Conservation (phyloP, 75 land plant species). For the Selaginella tamariscina region DNA sequence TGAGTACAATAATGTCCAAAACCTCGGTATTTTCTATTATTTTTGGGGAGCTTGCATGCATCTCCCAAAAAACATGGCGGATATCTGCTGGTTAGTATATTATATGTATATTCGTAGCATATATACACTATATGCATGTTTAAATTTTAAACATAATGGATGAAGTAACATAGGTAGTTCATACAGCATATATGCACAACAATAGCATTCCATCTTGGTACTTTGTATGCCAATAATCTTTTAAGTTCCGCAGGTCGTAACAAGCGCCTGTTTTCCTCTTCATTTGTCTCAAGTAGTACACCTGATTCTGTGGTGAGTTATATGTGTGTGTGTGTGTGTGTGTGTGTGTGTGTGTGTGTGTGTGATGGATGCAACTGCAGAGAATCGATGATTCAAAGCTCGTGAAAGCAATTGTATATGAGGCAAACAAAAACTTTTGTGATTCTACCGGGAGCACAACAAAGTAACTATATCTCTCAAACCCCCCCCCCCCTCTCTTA, state of each 20-base stretch:
- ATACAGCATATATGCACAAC: no score
- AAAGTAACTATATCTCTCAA: constrained; percentile 9
- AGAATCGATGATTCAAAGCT: constrained; percentile 20
- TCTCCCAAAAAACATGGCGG: neutral
- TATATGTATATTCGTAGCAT: no score
- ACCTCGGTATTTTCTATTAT: neutral
- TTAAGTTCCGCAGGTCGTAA: neutral
- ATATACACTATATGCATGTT: no score
- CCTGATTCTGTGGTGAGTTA: neutral
- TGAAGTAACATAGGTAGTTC: no score
- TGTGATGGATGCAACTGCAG: constrained; percentile 6
- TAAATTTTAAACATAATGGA: no score
- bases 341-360: neutral
- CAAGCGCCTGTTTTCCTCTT: neutral
- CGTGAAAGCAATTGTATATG: constrained; percentile 28
- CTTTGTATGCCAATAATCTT: no score
- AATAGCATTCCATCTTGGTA: no score
- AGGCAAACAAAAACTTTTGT: constrained; percentile 25
- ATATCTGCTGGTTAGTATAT: neutral
- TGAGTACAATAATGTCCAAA: no score
- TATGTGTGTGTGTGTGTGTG: neutral
- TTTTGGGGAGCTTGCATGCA: neutral
- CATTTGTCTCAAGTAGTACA: neutral
- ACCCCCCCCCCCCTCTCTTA: neutral
- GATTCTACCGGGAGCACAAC: constrained; percentile 20